Evolutionary conservation across 2,329 filamentous ascomycete genomes (phyloP), one percentile per base, ranked within the genome.

Genomic region (Aspergillus nomiae): DNA sequence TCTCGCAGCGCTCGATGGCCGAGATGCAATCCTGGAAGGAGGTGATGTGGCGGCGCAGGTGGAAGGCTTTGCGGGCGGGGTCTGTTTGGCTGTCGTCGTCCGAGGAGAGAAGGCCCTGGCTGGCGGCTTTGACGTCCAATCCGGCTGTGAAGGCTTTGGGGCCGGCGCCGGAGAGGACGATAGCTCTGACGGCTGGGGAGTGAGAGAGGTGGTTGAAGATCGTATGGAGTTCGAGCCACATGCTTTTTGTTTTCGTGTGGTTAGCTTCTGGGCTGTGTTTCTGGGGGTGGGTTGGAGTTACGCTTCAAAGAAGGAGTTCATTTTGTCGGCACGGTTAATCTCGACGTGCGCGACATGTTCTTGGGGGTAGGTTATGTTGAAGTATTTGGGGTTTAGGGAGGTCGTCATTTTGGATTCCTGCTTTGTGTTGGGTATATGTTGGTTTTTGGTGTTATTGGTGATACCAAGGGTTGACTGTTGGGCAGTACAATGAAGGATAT

Each of bases 311-410:
- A 97, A 97, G 67, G 94, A 89, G 77, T 98, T 98, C 76, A 97
- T 82, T 82, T 96, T 97, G 68, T 87, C 79, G 1, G 94, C 88
- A 1, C 94, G 87, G 82, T 96, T 94, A 80, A 96, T 96, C 80
- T 97, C 90, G 63, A 98, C 90, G 76, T 96, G 92, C n/a, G 89
- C 91, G 56, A 97, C 89, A 81, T 88, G 88, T 72, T 89, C 85
- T 43, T 81, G 73, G 1, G 93, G 92, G 48, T 88, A 88, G n/a
- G 86, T 87, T 69, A 96, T 83, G 68, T 88, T 87, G 85, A 92
- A 93, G 82, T 91, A 83, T 69, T 89, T 70, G 65, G 67, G 72
- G 14, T 64, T 58, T 63, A 72, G 70, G 51, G 57, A 48, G 12
- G 26, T 30, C 36, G 72, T 58, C 73, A 75, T 75, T 50, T 43